phyloP scores from a whole-genome alignment of 1,284 basidiomycete genomes.

The Austroboletus novae-zelandiae region DNA sequence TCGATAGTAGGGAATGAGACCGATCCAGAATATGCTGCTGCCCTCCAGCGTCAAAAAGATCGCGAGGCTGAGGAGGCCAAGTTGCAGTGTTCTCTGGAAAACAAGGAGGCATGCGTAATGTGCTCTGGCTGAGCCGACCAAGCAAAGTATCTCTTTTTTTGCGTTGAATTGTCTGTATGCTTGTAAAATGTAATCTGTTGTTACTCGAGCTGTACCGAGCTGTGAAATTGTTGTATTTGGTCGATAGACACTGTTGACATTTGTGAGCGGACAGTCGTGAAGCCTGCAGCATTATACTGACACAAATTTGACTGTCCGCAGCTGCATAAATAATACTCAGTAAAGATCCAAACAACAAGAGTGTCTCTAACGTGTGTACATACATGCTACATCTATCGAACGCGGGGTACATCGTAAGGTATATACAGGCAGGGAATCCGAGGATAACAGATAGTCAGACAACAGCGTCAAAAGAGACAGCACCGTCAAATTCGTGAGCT shows the following conservation, averaged over 20 bases:
- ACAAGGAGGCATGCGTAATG: conserved; percentile 87
- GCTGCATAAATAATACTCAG: too few species aligned
- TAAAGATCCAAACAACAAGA: neutral
- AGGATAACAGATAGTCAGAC: neutral
- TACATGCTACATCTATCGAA: neutral
- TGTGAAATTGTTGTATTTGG: conserved; percentile 19
- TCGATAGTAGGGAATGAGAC: conserved; percentile 48
- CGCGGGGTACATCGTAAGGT: conserved; percentile 3
- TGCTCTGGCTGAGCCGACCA: conserved; percentile 63
- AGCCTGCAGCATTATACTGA: too few species aligned
- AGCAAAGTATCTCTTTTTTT: conserved; percentile 1
- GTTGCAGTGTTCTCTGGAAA: conserved; percentile 82
- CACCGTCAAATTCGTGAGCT: conserved; percentile 3
- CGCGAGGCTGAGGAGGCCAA: conserved; percentile 82
- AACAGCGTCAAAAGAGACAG: conserved; percentile 10
- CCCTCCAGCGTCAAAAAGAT: conserved; percentile 67
- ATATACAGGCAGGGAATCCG: conserved; percentile 11
- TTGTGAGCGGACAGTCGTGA: too few species aligned
- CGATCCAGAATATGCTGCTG: conserved; percentile 83
- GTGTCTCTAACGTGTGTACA: neutral
- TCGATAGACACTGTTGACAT: neutral
- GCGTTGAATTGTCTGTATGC: conserved; percentile 9
- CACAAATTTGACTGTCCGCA: too few species aligned
- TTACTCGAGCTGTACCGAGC: conserved; percentile 11
- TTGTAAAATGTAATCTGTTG: conserved; percentile 1